Evolutionary conservation across 148 eudicot genomes (phyloP).

Genomic region (Drosera capensis): DNA sequence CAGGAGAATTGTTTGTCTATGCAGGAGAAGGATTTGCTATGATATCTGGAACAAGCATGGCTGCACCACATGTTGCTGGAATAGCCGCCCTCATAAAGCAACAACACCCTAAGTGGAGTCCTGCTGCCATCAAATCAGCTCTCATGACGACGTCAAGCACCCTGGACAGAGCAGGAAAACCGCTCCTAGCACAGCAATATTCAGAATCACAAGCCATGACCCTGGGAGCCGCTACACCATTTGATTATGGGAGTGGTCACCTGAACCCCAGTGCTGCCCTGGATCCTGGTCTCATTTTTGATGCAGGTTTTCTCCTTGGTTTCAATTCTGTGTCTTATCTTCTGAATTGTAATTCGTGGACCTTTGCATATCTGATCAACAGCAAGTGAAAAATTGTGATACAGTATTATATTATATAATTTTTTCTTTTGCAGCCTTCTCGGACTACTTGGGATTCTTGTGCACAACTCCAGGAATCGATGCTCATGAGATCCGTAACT

Average conservation of each 20-base stretch:
- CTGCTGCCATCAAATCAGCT: conserved; percentile 97
- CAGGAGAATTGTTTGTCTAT: not conserved
- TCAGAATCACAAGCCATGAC: conserved; percentile 54
- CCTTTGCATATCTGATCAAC: too few species aligned
- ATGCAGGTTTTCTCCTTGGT: conserved; percentile 47
- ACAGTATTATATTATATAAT: too few species aligned
- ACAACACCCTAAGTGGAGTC: conserved; percentile 89
- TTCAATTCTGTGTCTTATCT: not conserved
- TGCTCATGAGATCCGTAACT: conserved; percentile 53
- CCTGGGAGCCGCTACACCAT: conserved; percentile 73
- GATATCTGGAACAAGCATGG: conserved; percentile 99
- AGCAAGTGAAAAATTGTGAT: too few species aligned
- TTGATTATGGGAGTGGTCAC: conserved; percentile 97
- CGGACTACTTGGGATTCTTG: conserved; percentile 81
- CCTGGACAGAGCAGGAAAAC: conserved; percentile 56
- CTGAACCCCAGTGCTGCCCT: conserved; percentile 86
- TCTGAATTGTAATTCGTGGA: too few species aligned
- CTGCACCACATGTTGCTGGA: conserved; percentile 96
- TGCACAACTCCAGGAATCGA: conserved; percentile 83
- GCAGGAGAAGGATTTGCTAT: conserved; percentile 94
- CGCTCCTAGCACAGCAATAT: conserved; percentile 80
- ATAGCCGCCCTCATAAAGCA: conserved; percentile 97
- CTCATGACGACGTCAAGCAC: conserved; percentile 82
- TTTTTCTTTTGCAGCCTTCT: conserved; percentile 59
- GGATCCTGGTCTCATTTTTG: conserved; percentile 88